A percentile compares a stretch with the other conserved stretches of the same genome.
Conservation (phyloP, 1,284 basidiomycete genomes). For the Trichosporon ovoides region DNA sequence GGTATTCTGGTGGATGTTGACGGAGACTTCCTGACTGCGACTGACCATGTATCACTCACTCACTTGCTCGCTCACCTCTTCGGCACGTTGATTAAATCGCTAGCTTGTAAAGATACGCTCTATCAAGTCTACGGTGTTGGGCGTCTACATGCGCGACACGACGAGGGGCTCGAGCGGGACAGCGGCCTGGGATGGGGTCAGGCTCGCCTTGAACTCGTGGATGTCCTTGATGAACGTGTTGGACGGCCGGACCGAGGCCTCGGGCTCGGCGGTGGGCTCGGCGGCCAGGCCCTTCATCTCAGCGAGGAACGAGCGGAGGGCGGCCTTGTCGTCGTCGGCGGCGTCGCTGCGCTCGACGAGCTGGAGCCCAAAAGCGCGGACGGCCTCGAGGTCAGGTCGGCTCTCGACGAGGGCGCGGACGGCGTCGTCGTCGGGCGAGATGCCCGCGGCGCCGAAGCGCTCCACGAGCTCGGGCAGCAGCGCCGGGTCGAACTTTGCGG, state of each 20-base stretch:
- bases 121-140: not conserved
- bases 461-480: constrained; percentile 63
- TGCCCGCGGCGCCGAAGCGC: constrained; percentile 55
- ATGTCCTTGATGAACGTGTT: constrained; percentile 65
- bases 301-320: constrained; percentile 31
- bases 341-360: constrained; percentile 45
- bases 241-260: constrained; percentile 51
- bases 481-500: constrained; percentile 57
- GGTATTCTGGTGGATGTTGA: no score
- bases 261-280: constrained; percentile 54
- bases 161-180: constrained; percentile 49
- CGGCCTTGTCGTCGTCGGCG: constrained; percentile 40
- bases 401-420: constrained; percentile 51
- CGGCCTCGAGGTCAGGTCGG: constrained; percentile 54
- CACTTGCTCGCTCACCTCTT: no score
- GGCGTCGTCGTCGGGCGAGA: constrained; percentile 55
- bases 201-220: constrained; percentile 62
- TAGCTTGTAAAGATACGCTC: not conserved
- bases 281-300: constrained; percentile 57
- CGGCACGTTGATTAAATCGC: no score
- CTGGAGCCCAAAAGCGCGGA: constrained; percentile 58
- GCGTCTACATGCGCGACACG: constrained; percentile 28
- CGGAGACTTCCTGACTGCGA: no score
- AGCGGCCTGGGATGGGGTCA: constrained; percentile 52
- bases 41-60: no score